Percentiles rank a stretch among this genome's conserved stretches.
These are phyloP conservation scores for Aspergillus carbonarius DNA, from an alignment of 2,329 filamentous ascomycete species.

Conservation along the genomic window DNA sequence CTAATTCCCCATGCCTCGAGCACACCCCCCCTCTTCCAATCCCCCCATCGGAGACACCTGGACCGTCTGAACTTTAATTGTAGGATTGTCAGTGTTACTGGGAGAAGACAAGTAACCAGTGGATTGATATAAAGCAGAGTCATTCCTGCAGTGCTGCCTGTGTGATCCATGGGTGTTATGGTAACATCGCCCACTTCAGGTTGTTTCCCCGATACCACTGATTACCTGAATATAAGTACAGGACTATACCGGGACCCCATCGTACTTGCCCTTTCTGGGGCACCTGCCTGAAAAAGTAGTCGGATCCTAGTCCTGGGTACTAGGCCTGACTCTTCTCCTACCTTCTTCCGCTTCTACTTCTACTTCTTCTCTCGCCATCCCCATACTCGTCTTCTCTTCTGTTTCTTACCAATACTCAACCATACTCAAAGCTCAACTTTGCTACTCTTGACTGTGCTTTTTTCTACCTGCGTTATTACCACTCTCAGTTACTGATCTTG, in stretches of 20 bases:
- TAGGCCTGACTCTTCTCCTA: neutral
- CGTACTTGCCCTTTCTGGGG: slow-evolving; percentile 14
- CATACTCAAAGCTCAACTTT: neutral
- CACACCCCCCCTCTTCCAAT: too few species aligned
- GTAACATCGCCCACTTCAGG: slow-evolving; percentile 5
- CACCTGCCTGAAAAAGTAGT: slow-evolving; percentile 2
- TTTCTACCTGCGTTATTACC: slow-evolving; percentile 1
- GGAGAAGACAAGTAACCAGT: neutral
- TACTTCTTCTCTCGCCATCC: neutral
- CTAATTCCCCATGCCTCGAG: neutral
- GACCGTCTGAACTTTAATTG: slow-evolving; percentile 1
- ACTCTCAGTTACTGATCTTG: neutral
- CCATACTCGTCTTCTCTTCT: neutral
- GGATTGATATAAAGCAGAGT: slow-evolving; percentile 2
- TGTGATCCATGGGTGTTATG: slow-evolving; percentile 2
- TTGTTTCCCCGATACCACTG: neutral
- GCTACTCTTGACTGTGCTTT: slow-evolving; percentile 1
- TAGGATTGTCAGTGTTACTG: neutral
- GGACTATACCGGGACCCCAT: neutral
- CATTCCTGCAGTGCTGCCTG: neutral
- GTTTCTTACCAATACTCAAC: neutral
- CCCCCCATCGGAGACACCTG: neutral
- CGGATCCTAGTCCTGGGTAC: neutral
- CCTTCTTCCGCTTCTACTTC: neutral
- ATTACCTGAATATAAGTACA: neutral